phyloP scores from a whole-genome alignment of 1,284 basidiomycete species.

The Rhodotorula sp. region DNA sequence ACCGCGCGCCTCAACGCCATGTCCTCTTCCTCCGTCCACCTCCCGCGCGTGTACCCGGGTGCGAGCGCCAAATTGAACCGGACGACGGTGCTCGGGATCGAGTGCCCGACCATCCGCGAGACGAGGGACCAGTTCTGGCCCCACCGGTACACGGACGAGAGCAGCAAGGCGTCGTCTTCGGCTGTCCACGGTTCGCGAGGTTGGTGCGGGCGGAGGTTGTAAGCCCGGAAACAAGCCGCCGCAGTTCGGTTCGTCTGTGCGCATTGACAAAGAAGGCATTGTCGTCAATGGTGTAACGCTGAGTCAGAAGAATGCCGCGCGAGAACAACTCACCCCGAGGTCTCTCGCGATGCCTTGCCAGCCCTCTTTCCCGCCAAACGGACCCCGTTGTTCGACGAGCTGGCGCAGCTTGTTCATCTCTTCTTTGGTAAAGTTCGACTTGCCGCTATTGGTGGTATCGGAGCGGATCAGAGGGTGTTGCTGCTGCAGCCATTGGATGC shows the following conservation, averaged over 20 bases:
- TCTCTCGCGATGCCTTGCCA: constrained; percentile 33
- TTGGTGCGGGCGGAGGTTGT: constrained; percentile 16
- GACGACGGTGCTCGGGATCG: constrained; percentile 26
- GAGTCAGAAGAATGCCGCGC: neutral
- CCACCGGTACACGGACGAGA: constrained; percentile 27
- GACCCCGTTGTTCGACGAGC: constrained; percentile 19
- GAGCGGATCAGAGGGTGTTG: constrained; percentile 37
- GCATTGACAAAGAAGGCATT: neutral
- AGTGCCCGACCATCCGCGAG: neutral
- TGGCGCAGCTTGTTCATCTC: constrained; percentile 30
- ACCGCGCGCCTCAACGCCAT: constrained; percentile 66
- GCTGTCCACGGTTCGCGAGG: constrained; percentile 28
- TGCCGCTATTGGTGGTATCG: neutral
- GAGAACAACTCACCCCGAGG: constrained; percentile 24
- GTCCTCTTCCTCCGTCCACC: constrained; percentile 69
- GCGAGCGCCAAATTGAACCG: constrained; percentile 38
- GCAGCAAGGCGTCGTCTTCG: constrained; percentile 39
- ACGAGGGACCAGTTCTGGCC: constrained; percentile 43
- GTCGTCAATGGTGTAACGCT: neutral
- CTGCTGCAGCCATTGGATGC: constrained; percentile 40
- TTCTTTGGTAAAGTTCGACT: constrained; percentile 21
- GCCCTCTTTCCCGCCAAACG: neutral
- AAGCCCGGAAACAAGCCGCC: constrained; percentile 31
- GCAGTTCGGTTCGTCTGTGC: constrained; percentile 21
- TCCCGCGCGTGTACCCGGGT: constrained; percentile 34